A percentile compares a stretch with the other conserved stretches of the same genome.
Evolutionary conservation across 371 early-diverging fungal species (phyloP).

Genomic region (Rhizopus arrhizus): DNA sequence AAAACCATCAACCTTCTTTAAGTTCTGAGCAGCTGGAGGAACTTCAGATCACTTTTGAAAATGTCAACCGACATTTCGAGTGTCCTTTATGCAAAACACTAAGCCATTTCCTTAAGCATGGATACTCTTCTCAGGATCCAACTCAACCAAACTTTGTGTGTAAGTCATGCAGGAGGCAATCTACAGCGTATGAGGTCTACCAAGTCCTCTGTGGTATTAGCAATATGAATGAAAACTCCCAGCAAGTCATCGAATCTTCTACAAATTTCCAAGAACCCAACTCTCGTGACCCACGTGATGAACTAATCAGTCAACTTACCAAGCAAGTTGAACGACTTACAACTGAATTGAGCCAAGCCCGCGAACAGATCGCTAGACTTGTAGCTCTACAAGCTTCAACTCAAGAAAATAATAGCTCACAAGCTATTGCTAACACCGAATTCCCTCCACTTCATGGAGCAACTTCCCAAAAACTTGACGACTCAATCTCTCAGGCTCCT

Average conservation of each 20-base stretch:
- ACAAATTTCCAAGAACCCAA: constrained; percentile 3
- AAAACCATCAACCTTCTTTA: neutral
- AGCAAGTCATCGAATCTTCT: constrained; percentile 1
- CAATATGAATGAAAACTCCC: neutral
- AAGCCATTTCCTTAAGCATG: constrained; percentile 6
- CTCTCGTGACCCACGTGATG: constrained; percentile 4
- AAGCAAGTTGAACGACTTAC: constrained; percentile 6
- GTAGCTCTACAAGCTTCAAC: neutral
- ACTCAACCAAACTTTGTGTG: constrained; percentile 8
- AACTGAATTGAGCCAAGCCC: constrained; percentile 4
- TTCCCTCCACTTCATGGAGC: too few relatives aligned
- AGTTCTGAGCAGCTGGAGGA: constrained; percentile 4
- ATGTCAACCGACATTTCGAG: constrained; percentile 8
- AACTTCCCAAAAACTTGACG: too few relatives aligned
- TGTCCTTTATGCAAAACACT: constrained; percentile 9
- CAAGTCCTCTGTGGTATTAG: constrained; percentile 4
- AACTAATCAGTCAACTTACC: constrained; percentile 2
- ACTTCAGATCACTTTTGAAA: constrained; percentile 3
- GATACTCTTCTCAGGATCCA: constrained; percentile 2
- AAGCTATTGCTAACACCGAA: too few relatives aligned
- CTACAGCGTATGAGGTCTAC: constrained; percentile 8
- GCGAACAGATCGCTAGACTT: constrained; percentile 2
- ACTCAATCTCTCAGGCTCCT: too few relatives aligned
- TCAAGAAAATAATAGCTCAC: too few relatives aligned
- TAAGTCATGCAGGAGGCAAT: constrained; percentile 1